Conservation (phyloP, 768 basidiomycete species). For the Chalciporus sphaerocephalus region DNA sequence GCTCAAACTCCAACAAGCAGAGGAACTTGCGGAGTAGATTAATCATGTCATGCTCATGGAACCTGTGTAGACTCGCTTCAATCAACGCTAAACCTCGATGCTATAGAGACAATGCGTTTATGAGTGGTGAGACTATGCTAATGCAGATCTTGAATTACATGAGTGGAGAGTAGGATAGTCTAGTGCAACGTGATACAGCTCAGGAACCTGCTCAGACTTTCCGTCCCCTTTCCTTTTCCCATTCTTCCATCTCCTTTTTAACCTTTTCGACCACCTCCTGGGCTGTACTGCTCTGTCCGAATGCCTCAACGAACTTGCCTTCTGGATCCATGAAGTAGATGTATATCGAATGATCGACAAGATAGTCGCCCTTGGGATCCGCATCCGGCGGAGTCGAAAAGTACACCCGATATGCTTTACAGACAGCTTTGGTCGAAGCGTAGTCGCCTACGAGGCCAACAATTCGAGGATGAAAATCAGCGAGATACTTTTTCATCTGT, state of each 20-base stretch:
- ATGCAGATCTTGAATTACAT: conserved; percentile 9
- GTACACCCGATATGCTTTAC: conserved; percentile 96
- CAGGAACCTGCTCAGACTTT: conserved; percentile 20
- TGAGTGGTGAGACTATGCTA: conserved; percentile 13
- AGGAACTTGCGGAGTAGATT: conserved; percentile 34
- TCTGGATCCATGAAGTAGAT: conserved; percentile 97
- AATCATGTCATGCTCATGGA: conserved; percentile 12
- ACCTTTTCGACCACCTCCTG: conserved; percentile 67
- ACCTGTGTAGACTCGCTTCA: conserved; percentile 10
- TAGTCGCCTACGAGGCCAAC: conserved; percentile 89
- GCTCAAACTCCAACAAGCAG: conserved; percentile 50
- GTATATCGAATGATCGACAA: conserved; percentile 96
- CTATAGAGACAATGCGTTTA: conserved; percentile 1
- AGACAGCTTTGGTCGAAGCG: conserved; percentile 75
- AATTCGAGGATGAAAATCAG: conserved; percentile 90
- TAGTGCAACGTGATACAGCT: not conserved
- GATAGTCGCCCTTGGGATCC: conserved; percentile 86
- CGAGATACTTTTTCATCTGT: conserved; percentile 58
- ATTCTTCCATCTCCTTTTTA: conserved; percentile 44
- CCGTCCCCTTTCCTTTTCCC: conserved; percentile 36
- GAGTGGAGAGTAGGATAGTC: conserved; percentile 8
- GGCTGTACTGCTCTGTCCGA: conserved; percentile 75
- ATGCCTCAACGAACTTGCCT: conserved; percentile 93
- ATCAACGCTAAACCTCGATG: not conserved
- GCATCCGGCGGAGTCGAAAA: conserved; percentile 93